Conservation (phyloP, 768 basidiomycete species). For the Tricholomella constricta region DNA sequence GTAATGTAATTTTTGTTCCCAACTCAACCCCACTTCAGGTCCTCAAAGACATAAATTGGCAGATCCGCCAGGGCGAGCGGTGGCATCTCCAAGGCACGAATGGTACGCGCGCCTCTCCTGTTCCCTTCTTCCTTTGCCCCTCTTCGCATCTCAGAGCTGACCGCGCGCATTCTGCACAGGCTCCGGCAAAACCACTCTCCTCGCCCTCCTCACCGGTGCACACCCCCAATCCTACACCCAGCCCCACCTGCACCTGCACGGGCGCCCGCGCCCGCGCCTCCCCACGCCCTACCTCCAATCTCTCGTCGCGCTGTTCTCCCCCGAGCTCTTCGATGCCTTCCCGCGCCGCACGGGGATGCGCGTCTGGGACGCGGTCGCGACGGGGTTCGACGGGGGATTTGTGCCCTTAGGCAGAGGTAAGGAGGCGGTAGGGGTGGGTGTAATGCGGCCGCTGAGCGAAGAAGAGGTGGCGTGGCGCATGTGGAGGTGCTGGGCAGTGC, state of each 20-base stretch:
- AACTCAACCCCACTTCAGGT: constrained; percentile 47
- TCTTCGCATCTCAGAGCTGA: neutral
- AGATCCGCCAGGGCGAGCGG: constrained; percentile 75
- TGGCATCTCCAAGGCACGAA: constrained; percentile 93
- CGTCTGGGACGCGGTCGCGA: constrained; percentile 80
- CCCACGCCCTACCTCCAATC: constrained; percentile 69
- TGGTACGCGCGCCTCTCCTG: constrained; percentile 45
- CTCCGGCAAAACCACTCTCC: constrained; percentile 92
- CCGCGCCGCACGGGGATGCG: constrained; percentile 68
- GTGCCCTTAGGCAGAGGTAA: constrained; percentile 42
- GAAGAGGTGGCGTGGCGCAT: constrained; percentile 39
- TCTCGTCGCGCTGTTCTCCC: constrained; percentile 79
- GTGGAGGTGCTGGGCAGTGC: constrained; percentile 50
- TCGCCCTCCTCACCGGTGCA: constrained; percentile 89
- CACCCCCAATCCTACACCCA: constrained; percentile 95
- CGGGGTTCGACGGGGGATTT: constrained; percentile 89
- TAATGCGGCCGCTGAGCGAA: constrained; percentile 35
- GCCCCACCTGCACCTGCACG: constrained; percentile 37
- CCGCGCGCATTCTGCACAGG: constrained; percentile 42
- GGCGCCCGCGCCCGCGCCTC: constrained; percentile 59
- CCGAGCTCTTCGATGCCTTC: constrained; percentile 91
- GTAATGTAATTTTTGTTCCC: neutral
- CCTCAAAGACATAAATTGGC: constrained; percentile 79
- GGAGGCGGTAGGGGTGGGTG: constrained; percentile 46
- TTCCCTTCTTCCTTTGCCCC: neutral